Base-by-base conservation (phyloP, 352 stramenopile genomes). In the Globisporangium lucens region DNA sequence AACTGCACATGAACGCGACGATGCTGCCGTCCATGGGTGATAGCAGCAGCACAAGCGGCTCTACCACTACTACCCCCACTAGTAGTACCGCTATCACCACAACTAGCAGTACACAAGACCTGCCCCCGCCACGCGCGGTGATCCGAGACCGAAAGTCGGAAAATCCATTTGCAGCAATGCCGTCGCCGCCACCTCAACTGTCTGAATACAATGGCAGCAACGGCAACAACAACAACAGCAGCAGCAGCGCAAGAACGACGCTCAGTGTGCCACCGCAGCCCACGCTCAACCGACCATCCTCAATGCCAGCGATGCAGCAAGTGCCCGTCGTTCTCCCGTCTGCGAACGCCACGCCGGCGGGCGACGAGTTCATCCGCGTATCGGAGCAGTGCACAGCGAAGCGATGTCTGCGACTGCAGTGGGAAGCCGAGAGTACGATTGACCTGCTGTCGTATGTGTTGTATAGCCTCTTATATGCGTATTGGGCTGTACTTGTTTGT, bases 341-440 rank as follows among this genome's bases (percentile, higher is more conserved):
- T n/a, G 29, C 63, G 12, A 29, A 57, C 29, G 35, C 51, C 15
- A 65, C 70, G 9, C 58, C 69, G 36, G 67, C 68, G 4, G 69
- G 55, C 8, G 78, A 91, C 38, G 84, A 91, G 4, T 75, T 74
- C 36, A 56, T 94, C 20, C 76, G 83, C 6, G 80, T 94, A 1
- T 91, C 83, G 0, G 72, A 77, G 43, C 80, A 85, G 57, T 94
- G 86, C 72, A 82, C 75, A 61, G 79, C 84, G 17, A 73, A 63
- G 36, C 81, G 87, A 61, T 93, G 86, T 65, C 86, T 90, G 60
- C 86, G 86, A 55, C 51, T 93, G 17, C 84, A 93, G 67, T 94
- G 86, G 86, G 86, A 94, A 62, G 77, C 83, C 6, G 84, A 94
- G 65, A 88, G 86, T 94, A 63, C 63, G 85, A 51, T n/a, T n/a